Evolutionary conservation across 2,329 filamentous ascomycete species (phyloP).

Genomic region (Trichoderma hamatum): DNA sequence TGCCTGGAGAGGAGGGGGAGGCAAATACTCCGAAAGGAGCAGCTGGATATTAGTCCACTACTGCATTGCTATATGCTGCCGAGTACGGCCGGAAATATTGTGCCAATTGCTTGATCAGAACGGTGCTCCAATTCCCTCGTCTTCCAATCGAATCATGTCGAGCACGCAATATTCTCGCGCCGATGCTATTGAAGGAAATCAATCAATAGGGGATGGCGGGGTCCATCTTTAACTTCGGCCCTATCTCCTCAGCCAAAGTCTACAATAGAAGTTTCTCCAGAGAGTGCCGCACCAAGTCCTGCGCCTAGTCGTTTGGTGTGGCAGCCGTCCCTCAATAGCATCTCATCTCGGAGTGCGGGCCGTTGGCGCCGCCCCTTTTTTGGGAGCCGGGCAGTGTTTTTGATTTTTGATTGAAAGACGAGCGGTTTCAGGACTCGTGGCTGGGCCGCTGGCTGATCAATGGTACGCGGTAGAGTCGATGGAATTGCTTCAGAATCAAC

Average conservation of each 20-base stretch:
- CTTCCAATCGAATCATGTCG: not conserved
- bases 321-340: constrained; percentile 17
- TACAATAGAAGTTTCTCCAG: not conserved
- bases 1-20: not conserved
- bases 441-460: not conserved
- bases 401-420: not conserved
- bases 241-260: constrained; percentile 22
- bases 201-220: not conserved
- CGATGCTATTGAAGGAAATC: not conserved
- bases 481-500: not conserved
- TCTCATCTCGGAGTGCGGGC: constrained; percentile 24
- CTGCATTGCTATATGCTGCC: not conserved
- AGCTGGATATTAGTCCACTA: not conserved
- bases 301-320: constrained; percentile 18
- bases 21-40: not conserved
- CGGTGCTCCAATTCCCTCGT: not conserved
- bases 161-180: not conserved
- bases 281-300: constrained; percentile 17
- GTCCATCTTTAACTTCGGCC: constrained; percentile 1
- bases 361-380: constrained; percentile 23
- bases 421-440: not conserved
- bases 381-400: not conserved
- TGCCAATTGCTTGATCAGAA: not conserved
- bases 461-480: not conserved
- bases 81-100: not conserved